These are phyloP conservation scores for Patellaria atrata DNA, from an alignment of 495 filamentous ascomycete genomes.

Conservation along the genomic window DNA sequence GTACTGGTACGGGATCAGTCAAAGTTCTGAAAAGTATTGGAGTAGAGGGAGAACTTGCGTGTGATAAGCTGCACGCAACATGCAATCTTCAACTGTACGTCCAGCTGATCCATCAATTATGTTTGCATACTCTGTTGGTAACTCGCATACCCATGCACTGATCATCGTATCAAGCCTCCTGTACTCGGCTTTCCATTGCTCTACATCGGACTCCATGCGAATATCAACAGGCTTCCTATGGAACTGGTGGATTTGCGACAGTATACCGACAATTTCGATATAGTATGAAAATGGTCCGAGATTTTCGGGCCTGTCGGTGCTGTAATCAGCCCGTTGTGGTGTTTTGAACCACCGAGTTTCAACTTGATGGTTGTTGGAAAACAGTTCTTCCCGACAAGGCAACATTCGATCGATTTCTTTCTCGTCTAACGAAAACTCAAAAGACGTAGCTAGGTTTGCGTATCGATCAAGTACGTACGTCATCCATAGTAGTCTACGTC, in stretches of 20 bases:
- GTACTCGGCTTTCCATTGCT: slow-evolving; percentile 77
- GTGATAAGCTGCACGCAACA: slow-evolving; percentile 71
- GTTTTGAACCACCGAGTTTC: slow-evolving; percentile 70
- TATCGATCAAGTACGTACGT: slow-evolving; percentile 80
- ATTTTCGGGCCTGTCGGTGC: slow-evolving; percentile 59
- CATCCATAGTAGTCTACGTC: slow-evolving; percentile 81
- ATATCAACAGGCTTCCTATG: slow-evolving; percentile 82
- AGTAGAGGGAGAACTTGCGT: slow-evolving; percentile 33
- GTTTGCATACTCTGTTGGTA: slow-evolving; percentile 70
- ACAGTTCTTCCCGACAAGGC: slow-evolving; percentile 77
- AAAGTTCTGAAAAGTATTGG: not conserved
- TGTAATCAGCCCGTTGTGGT: slow-evolving; percentile 39
- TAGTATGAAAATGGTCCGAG: slow-evolving; percentile 76
- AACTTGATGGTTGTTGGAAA: slow-evolving; percentile 65
- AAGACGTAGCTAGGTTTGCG: slow-evolving; percentile 74
- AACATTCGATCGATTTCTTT: slow-evolving; percentile 77
- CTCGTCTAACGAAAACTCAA: slow-evolving; percentile 77
- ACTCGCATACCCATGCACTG: slow-evolving; percentile 65
- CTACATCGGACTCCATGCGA: slow-evolving; percentile 64
- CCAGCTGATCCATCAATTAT: too few relatives aligned
- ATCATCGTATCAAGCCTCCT: slow-evolving; percentile 66
- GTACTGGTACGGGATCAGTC: slow-evolving; percentile 39
- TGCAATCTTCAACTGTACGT: too few relatives aligned
- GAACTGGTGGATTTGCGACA: slow-evolving; percentile 74
- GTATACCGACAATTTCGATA: slow-evolving; percentile 70